Base-by-base conservation (phyloP, 768 basidiomycete species). In the Auricularia auricula-judae region DNA sequence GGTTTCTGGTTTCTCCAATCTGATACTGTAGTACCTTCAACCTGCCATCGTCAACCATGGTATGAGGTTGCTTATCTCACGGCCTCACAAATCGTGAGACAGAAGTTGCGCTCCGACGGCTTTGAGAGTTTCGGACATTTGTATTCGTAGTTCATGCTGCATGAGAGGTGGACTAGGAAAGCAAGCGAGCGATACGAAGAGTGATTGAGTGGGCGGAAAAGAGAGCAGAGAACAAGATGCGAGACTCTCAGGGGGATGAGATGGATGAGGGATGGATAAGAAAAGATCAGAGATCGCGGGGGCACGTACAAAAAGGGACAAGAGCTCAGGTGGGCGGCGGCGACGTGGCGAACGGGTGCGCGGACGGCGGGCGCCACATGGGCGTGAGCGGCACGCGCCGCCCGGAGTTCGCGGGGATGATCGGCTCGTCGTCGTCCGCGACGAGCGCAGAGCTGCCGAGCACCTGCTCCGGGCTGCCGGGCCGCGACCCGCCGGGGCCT, bases 341-440 rank as follows among this genome's bases (percentile, higher is more conserved):
- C 1, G 56, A 59, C 29, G 56, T 34, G 8, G 56, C 56, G 34
- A 29, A 59, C 23, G 56, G 56, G 33, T 59, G 56, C 21, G 56
- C 34, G 14, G 56, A 59, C 12, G 56, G 56, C 56, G 56, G 56
- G 18, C 56, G 56, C 56, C 56, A 59, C 56, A 59, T 29, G 56
- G 56, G 56, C 29, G 23, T 29, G 2, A 59, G 12, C 8, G 56
- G 56, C 47, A 72, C 74, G 7, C 66, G 51, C 14, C 72, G 68
- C 29, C 82, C 76, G 60, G 83, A 73, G 43, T 82, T 76, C 5
- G 80, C 78, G 18, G 80, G 75, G 47, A 80, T 74, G 16, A 91
- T 82, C 11, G 91, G 86, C 71, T 91, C 89, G 71, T 92, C 90
- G 66, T 89, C 89, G 66, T 90, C 89, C 14, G 88, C 83, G 2